Evolutionary conservation across 106 monocot genomes (phyloP).

Genomic region (Dioscorea zingiberensis): DNA sequence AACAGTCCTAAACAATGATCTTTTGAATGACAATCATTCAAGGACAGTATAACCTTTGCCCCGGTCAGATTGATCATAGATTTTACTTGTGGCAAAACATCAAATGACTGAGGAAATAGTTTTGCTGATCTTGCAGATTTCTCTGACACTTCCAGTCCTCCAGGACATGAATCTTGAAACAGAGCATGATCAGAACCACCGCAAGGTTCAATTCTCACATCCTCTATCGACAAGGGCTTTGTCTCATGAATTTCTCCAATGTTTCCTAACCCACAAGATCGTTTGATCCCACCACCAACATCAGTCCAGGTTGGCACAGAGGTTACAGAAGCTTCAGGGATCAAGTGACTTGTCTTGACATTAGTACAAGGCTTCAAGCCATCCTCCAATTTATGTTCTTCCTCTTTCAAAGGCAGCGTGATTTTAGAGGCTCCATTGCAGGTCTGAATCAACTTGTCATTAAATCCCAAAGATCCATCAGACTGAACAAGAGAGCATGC

Average conservation of each 20-base stretch:
- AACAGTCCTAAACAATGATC: neutral
- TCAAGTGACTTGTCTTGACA: slow-evolving; percentile 8
- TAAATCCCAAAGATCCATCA: neutral
- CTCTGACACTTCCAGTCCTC: neutral
- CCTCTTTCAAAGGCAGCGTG: slow-evolving; percentile 6
- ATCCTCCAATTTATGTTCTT: slow-evolving; percentile 20
- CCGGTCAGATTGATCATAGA: neutral
- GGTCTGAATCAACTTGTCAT: slow-evolving; percentile 5
- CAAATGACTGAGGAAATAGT: slow-evolving; percentile 1
- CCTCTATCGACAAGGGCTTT: neutral
- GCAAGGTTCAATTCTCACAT: slow-evolving; percentile 7
- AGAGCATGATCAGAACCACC: neutral
- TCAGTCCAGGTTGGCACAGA: neutral
- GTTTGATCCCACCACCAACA: slow-evolving; percentile 7
- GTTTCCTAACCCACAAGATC: slow-evolving; percentile 1
- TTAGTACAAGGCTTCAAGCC: slow-evolving; percentile 35
- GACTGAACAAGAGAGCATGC: neutral
- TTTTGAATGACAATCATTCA: slow-evolving; percentile 6
- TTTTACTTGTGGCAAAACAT: slow-evolving; percentile 4
- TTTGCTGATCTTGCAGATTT: neutral
- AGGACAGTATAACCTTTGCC: neutral
- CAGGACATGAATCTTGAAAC: slow-evolving; percentile 5
- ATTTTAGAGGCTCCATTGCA: slow-evolving; percentile 1
- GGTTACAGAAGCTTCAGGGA: neutral
- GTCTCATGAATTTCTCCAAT: neutral